Evolutionary conservation across 805 yeast genomes (phyloP).

Genomic region (Dipodascopsis tothii): DNA sequence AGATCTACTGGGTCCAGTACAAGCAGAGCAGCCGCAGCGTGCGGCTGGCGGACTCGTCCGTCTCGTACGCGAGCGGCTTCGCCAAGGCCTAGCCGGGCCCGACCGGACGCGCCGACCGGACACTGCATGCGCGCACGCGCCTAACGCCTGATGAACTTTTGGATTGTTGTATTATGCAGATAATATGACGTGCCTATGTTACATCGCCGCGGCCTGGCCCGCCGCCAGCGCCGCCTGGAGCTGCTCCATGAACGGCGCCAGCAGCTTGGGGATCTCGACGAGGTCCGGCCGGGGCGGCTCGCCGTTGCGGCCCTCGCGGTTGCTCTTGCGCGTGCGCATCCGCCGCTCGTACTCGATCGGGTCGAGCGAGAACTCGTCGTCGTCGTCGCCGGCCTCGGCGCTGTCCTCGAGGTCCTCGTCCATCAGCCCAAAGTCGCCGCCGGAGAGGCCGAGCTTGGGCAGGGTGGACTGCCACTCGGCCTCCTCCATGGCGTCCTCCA

Average conservation of each 20-base stretch:
- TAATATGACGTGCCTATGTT: neutral
- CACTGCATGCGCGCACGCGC: too few relatives aligned
- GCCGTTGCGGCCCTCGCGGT: conserved; percentile 21
- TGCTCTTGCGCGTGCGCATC: conserved; percentile 24
- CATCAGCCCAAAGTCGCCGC: conserved; percentile 43
- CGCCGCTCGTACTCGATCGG: conserved; percentile 28
- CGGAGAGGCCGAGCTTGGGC: conserved; percentile 37
- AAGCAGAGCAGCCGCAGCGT: conserved; percentile 17
- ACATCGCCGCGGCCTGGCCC: neutral
- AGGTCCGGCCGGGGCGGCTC: conserved; percentile 16
- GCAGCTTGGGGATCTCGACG: conserved; percentile 18
- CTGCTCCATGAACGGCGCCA: conserved; percentile 19
- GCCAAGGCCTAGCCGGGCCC: conserved; percentile 9
- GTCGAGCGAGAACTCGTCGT: conserved; percentile 28
- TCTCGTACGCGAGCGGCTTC: conserved; percentile 22
- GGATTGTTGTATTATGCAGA: neutral
- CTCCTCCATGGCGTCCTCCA: conserved; percentile 25
- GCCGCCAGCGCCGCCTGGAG: conserved; percentile 22
- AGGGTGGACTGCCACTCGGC: conserved; percentile 41
- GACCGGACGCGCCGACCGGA: conserved; percentile 21
- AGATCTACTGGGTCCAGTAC: conserved; percentile 20
- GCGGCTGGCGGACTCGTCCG: conserved; percentile 15
- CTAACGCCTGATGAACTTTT: too few relatives aligned
- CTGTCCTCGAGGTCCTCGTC: conserved; percentile 43
- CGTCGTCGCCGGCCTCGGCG: conserved; percentile 30